Base-by-base conservation (phyloP, 257 asterid genomes). In the Capsicum rhomboideum region DNA sequence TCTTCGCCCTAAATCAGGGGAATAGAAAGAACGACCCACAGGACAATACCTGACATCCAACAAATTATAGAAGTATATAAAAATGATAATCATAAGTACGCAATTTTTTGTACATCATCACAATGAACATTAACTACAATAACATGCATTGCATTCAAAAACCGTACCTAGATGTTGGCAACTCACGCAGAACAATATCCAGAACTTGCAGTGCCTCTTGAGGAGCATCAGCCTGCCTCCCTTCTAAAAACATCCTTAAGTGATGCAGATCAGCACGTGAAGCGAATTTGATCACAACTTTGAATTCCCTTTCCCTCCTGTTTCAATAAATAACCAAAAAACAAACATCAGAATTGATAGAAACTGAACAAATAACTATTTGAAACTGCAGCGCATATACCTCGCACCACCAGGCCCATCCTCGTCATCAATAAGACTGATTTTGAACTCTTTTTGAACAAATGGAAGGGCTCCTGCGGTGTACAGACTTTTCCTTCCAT, bases 391-490 rank as follows among this genome's bases (percentile, higher is more conserved):
- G 40, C 63, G 3, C 21, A 52, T 72, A 26, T 4, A 93, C 99
- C 98, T 92, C 50, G 89, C 34, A 31, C 88, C 86, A 72, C 93
- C 94, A 34, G 96, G 83, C 87, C 94, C 91, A 26, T 96, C 98
- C 71, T 94, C 99, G 81, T 96, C 99, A 78, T 94, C 98, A 13
- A 84, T 14, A 37, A 96, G 98, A 9, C 83, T 89, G 42, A 96
- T 92, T 52, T 52, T 91, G 83, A 96, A 96, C 88, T 92, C 99
- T 82, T 87, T 93, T 0, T 92, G 88, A 34, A 53, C 84, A 87
- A 96, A 96, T 40, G 99, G 98, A 61, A 96, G 91, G 44, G 99
- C 92, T 4, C 99, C 99, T 7, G 98, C 99, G 75, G 99, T 96
- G 89, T 96, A 96, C 13, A 96, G 91, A 74, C 98, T 94, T 91